Conservation (phyloP, 345 rosid species). For the Eucalyptus erythrocorys region DNA sequence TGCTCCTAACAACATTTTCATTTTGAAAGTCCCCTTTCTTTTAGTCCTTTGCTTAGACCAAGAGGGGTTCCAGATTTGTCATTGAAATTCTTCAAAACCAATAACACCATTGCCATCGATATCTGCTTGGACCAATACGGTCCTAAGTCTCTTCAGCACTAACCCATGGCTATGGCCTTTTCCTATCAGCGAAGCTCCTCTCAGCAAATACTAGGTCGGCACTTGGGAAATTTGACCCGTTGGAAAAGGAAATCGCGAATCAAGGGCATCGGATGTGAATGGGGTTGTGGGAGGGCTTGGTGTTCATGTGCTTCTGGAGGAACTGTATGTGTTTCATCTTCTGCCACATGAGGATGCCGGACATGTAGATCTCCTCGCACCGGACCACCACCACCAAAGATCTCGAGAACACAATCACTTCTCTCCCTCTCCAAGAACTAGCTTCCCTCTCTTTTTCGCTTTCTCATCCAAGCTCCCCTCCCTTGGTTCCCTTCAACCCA, state of each 20-base stretch:
- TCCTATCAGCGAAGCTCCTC: slow-evolving; percentile 59
- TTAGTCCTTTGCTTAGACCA: slow-evolving; percentile 38
- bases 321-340: no score
- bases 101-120: slow-evolving; percentile 57
- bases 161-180: slow-evolving; percentile 66
- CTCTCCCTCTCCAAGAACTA: no score
- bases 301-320: accelerated
- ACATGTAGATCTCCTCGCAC: no score
- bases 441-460: no score
- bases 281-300: no score
- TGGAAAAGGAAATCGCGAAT: no score
- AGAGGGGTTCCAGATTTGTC: slow-evolving; percentile 62
- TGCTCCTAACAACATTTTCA: slow-evolving; percentile 28
- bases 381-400: no score
- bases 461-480: no score
- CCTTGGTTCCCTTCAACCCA: accelerated
- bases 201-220: slow-evolving; percentile 27
- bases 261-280: no score
- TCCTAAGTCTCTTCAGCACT: slow-evolving; percentile 58
- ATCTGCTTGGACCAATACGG: slow-evolving; percentile 69
- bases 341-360: accelerated
- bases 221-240: accelerated
- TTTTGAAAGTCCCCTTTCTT: background rate
- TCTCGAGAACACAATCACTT: no score
- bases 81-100: slow-evolving; percentile 78